Evolutionary conservation across 768 basidiomycete genomes (phyloP), one percentile per base, ranked within the genome.

Genomic region (Austroboletus festivus): DNA sequence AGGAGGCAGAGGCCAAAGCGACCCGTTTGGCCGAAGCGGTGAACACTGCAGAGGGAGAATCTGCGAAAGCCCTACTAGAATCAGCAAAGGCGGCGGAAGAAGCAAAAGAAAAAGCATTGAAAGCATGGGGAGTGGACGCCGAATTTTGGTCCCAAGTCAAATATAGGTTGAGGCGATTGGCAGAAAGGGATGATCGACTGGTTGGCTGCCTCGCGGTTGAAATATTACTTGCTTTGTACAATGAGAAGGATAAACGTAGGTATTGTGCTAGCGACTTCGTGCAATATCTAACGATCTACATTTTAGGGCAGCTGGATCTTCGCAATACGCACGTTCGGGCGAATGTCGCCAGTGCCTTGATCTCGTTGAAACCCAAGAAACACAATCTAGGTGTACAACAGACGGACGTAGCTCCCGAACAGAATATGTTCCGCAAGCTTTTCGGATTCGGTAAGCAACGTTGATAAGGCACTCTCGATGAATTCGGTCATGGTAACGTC

Each of bases 381-480:
- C 30, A 10, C 7, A 20, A 40, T 28, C 19, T 50, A 20, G 16
- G 15, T 35, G 28, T n/a, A n/a, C n/a, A n/a, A 28, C 28, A 28
- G 12, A 28, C 12, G 28, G 12, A 35, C 34, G 11, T 12, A 3
- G 31, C 48, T 44, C 33, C 19, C 15, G 34, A n/a, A 35, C 6
- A 35, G 16, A 12, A 35, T 4, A 31, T 43, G 7, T 26, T 64
- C 18, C 34, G 48, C 19, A 13, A 19, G 3, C 37, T 62, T 12
- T 58, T 64, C 20, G 59, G 62, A n/a, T 40, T 53, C 0, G 50
- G 62, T 61, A 2, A 37, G 53, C 34, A 16, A 12, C 34, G 15
- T 35, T 35, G 34, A 35, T 35, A 11, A 22, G 9, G 0, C 5
- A 10, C 20, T 20, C 39, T 5, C 15, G 30, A 31, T 31, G 30